These are phyloP conservation scores for Nidularia pulvinata DNA, from an alignment of 768 basidiomycete species.

Conservation along the genomic window DNA sequence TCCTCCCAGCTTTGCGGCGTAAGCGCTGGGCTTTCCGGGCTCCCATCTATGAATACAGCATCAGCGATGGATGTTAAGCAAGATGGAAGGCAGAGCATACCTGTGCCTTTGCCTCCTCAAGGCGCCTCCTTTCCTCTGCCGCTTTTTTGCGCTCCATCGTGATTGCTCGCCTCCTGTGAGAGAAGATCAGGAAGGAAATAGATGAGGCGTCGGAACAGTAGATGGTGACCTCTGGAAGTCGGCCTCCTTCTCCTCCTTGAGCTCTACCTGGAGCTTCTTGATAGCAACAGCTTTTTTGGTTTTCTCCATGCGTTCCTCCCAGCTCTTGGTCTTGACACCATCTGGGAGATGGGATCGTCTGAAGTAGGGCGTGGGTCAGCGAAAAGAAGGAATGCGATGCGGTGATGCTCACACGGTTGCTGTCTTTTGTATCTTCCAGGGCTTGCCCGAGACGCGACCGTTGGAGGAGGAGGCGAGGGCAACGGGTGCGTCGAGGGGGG, in stretches of 20 bases:
- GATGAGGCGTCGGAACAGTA: background rate
- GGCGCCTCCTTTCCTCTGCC: conserved; percentile 67
- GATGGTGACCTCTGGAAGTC: conserved; percentile 56
- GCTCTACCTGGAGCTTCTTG: conserved; percentile 71
- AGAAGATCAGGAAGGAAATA: conserved; percentile 3
- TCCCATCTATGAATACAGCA: conserved; percentile 59
- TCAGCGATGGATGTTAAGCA: background rate
- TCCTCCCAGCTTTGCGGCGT: conserved; percentile 70
- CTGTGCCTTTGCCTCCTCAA: conserved; percentile 68
- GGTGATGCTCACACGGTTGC: conserved; percentile 43
- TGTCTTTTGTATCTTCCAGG: conserved; percentile 57
- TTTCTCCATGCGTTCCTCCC: conserved; percentile 71
- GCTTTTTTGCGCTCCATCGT: conserved; percentile 71
- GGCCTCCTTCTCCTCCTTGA: conserved; percentile 75
- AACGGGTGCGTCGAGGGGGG: conserved; percentile 13
- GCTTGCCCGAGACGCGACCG: conserved; percentile 70
- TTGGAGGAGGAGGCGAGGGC: conserved; percentile 56
- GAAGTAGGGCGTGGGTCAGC: conserved; percentile 9
- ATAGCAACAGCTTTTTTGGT: conserved; percentile 65
- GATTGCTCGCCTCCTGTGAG: conserved; percentile 59
- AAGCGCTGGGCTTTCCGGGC: conserved; percentile 75
- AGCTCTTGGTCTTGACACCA: conserved; percentile 65
- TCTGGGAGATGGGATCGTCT: conserved; percentile 71
- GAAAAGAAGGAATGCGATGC: conserved; percentile 1
- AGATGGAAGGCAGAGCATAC: conserved; percentile 24